Evolutionary conservation across 305 asterid genomes (phyloP), one percentile per base, ranked within the genome.

Genomic region (Plantago rigida): DNA sequence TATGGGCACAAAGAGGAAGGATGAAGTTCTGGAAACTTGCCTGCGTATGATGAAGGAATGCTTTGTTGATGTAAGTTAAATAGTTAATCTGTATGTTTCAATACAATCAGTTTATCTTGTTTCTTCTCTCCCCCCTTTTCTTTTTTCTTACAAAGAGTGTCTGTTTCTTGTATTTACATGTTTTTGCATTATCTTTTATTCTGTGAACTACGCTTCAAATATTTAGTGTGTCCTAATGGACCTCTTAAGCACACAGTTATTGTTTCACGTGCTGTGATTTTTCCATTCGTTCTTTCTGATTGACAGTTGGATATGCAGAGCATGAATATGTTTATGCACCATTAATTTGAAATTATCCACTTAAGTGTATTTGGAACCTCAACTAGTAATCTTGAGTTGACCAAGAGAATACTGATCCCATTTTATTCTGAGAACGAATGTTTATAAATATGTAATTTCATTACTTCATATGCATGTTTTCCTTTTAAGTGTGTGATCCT

Each of bases 41-140:
- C 79, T 89, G 56, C 96, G 83, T 73, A 85, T 81, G 70, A 92
- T 92, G 99, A 86, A 82, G 77, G 82, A 94, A 54, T 86, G 99
- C 73, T 92, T 92, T 70, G 45, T 74, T 73, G 99, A 89, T 81
- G 99, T 88, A 77, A 22, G 26, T 22, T 22, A 1, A 22, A 22
- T 22, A 22, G 26, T 22, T 22, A 22, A 45, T 69, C 48, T 44
- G 50, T 24, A 10, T 52, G 55, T 60, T 56, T 39, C 71, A 28
- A 31, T 54, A 51, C 51, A 29, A 64, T 64, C 51, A 64, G 29
- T 22, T 22, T 22, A 51, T 51, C 56, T 51, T 22, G 29, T 19
- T 47, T 65, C 47, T 47, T 14, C 44, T 51, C 46, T 65, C 59
- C 29, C 28, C 39, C 13, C 39, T 22, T 10, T 8, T 50, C 29